phyloP scores from a whole-genome alignment of 208 protist species.

The Trypanosoma scelopori region DNA sequence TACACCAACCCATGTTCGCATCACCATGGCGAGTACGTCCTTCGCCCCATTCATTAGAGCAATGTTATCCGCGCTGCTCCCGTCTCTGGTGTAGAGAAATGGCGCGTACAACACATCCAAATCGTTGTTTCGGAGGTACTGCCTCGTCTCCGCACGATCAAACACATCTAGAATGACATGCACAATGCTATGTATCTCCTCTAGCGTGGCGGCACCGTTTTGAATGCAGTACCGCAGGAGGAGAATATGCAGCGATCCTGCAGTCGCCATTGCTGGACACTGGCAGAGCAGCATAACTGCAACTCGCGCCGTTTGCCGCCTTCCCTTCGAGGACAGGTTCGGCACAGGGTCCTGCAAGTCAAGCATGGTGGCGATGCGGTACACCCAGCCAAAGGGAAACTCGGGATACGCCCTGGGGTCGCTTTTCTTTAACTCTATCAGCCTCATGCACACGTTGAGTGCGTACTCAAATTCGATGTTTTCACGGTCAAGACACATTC shows the following conservation, averaged over 20 bases:
- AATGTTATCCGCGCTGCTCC: constrained; percentile 32
- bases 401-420: constrained; percentile 49
- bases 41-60: constrained; percentile 73
- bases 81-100: constrained; percentile 51
- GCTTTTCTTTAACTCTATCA: constrained; percentile 48
- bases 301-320: constrained; percentile 51
- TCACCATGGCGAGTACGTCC: constrained; percentile 68
- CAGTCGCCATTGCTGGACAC: constrained; percentile 34
- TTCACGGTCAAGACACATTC: constrained; percentile 74
- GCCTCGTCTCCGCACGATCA: constrained; percentile 57
- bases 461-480: constrained; percentile 68
- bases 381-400: constrained; percentile 83
- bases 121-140: constrained; percentile 73
- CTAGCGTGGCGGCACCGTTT: constrained; percentile 48
- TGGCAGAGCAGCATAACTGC: constrained; percentile 47
- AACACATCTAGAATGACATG: constrained; percentile 63
- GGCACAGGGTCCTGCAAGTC: constrained; percentile 42
- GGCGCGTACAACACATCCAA: constrained; percentile 75
- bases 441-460: constrained; percentile 54
- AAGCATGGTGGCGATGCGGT: constrained; percentile 68
- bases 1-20: constrained; percentile 75
- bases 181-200: constrained; percentile 68
- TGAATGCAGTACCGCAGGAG: constrained; percentile 68
- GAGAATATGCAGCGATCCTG: constrained; percentile 47
- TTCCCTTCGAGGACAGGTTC: constrained; percentile 54